These are phyloP conservation scores for Malus fusca DNA, from an alignment of 306 rosid genomes.

Conservation along the genomic window DNA sequence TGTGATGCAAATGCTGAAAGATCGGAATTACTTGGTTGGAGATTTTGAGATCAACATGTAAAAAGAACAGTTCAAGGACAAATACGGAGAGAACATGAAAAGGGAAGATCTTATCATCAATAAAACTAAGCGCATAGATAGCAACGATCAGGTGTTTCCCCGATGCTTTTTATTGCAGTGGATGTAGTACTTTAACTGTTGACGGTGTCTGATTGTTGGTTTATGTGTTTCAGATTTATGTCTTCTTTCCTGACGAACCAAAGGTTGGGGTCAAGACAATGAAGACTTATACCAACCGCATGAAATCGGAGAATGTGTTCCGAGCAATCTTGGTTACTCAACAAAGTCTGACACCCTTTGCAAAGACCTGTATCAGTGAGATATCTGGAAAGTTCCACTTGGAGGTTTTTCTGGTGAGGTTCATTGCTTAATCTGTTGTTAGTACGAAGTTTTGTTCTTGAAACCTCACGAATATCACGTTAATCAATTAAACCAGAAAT, in stretches of 20 bases:
- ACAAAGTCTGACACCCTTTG: constrained; percentile 47
- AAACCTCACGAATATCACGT: not conserved
- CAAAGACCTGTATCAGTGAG: constrained; percentile 34
- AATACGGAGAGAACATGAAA: constrained; percentile 43
- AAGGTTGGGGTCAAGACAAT: constrained; percentile 56
- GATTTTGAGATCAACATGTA: constrained; percentile 58
- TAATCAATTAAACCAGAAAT: not conserved
- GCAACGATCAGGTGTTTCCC: not conserved
- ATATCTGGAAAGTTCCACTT: constrained; percentile 41
- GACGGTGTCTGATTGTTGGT: not conserved
- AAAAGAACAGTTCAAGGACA: constrained; percentile 31
- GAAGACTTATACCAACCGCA: constrained; percentile 49
- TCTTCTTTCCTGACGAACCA: constrained; percentile 61
- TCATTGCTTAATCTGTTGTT: constrained; percentile 1
- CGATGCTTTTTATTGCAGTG: not conserved
- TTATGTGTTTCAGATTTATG: constrained; percentile 44
- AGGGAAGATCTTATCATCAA: constrained; percentile 60
- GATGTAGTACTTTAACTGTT: not conserved
- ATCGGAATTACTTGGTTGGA: constrained; percentile 42
- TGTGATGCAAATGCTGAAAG: constrained; percentile 66
- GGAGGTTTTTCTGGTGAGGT: constrained; percentile 77
- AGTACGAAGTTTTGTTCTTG: not conserved
- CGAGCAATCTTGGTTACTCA: constrained; percentile 60
- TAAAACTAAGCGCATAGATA: constrained; percentile 14
- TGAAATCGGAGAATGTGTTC: constrained; percentile 60